Evolutionary conservation across 176 grass and related monocot species (phyloP), one percentile per base, ranked within the genome.

Genomic region (Cenchrus fungigraminus): DNA sequence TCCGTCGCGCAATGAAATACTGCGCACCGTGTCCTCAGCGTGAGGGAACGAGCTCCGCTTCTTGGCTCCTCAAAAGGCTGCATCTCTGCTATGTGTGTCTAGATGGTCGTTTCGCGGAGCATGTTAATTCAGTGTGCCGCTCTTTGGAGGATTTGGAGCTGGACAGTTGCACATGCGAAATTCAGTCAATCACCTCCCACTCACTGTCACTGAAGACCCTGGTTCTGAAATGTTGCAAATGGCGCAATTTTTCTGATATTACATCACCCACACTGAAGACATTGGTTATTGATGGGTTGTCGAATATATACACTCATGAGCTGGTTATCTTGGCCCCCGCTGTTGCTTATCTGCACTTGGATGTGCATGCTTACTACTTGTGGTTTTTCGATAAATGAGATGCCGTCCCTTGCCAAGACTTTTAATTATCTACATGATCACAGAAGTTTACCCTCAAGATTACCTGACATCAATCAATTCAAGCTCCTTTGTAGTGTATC

Each of bases 1-100:
- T 84, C 60, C 82, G 82, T 7, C 59, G 82, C 1, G 71, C 71
- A 5, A 84, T 84, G 59, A 65, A 75, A 8, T 66, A 54, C 7
- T 45, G 44, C 44, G 34, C 34, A 34, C 34, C 34, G 1, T 2
- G 3, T 45, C 44, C 44, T 5, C 11, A 25, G 22, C 22, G 22
- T 25, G 22, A 25, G 22, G 22, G 22, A 25, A 25, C 22, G 22
- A 25, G 22, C 22, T 47, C 71, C 6, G 65, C 4, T 84, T 34
- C 31, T 43, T 76, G 72, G 47, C 49, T 12, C 29, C 72, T 84
- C 8, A 66, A 44, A 45, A 66, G 71, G 32, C 9, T 84, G 25
- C 31, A 54, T 17, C 71, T 84, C 22, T 2, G 34, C 37, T 3
- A 14, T 43, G 0, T 75, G 0, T 2, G 3, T 10, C 5, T 84